These are phyloP conservation scores for Aureobasidium leucospermi DNA, from an alignment of 2,329 filamentous ascomycete genomes.

Conservation along the genomic window DNA sequence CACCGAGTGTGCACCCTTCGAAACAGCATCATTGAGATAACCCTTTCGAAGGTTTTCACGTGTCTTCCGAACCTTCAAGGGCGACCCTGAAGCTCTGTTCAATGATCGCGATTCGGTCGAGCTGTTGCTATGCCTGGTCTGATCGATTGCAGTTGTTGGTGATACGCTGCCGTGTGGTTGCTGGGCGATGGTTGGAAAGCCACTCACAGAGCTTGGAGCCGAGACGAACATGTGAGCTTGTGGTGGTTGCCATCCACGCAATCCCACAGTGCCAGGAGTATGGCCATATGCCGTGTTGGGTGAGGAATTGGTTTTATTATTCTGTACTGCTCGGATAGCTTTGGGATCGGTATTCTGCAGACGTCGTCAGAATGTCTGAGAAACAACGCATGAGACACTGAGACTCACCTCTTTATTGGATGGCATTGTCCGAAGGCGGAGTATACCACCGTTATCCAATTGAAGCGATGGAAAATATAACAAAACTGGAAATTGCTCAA, in stretches of 20 bases:
- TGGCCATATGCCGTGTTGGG: background rate
- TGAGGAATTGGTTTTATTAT: background rate
- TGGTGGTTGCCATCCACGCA: constrained; percentile 6
- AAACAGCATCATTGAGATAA: background rate
- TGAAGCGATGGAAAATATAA: background rate
- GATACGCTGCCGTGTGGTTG: background rate
- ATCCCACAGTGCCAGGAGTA: background rate
- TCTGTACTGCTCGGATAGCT: background rate
- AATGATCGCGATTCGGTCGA: background rate
- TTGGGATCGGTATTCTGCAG: background rate
- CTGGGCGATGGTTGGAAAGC: background rate
- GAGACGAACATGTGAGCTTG: constrained; percentile 10
- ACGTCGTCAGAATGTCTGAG: background rate
- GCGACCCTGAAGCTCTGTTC: constrained; percentile 19
- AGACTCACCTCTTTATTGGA: constrained; percentile 6
- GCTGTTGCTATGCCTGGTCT: background rate
- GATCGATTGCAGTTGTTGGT: background rate
- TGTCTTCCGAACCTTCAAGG: constrained; percentile 29
- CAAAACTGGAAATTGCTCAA: background rate
- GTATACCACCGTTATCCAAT: background rate
- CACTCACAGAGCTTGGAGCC: background rate
- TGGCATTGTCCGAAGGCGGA: background rate
- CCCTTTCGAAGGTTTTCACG: constrained; percentile 26
- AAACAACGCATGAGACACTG: too few relatives aligned
- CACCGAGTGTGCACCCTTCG: background rate